phyloP scores from a whole-genome alignment of 305 asterid genomes.

The Fraxinus platypoda region DNA sequence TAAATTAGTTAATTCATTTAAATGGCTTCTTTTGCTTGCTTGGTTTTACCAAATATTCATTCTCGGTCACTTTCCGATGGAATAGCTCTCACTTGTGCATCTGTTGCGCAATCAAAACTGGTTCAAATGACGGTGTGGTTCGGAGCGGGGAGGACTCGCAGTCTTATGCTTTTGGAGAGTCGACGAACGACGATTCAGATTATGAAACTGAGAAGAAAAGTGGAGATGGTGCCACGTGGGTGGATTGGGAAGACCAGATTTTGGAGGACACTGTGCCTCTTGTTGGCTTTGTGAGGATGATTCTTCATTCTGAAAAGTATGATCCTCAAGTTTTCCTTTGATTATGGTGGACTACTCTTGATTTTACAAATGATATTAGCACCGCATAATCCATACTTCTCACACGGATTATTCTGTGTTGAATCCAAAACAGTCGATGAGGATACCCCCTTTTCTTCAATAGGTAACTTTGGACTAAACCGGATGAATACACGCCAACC shows the following conservation, averaged over 20 bases:
- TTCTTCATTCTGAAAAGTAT: constrained; percentile 88
- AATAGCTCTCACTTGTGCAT: constrained; percentile 23
- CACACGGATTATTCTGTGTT: constrained; percentile 26
- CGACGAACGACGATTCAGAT: constrained; percentile 26
- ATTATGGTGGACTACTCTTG: constrained; percentile 14
- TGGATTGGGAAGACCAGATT: constrained; percentile 97
- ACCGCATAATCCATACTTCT: constrained; percentile 29
- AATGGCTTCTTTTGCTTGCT: constrained; percentile 52
- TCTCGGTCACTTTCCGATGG: constrained; percentile 38
- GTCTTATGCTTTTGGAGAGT: constrained; percentile 28
- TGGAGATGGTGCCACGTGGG: constrained; percentile 57
- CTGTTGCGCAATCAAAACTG: constrained; percentile 36
- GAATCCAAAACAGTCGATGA: constrained; percentile 13
- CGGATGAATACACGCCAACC: not conserved
- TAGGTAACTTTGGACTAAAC: constrained; percentile 20
- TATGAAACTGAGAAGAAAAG: constrained; percentile 32
- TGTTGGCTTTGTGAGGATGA: constrained; percentile 84
- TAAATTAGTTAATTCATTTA: not conserved
- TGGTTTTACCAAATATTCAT: constrained; percentile 32
- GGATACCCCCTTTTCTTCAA: constrained; percentile 10
- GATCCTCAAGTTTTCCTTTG: constrained; percentile 10
- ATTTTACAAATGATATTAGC: constrained; percentile 32
- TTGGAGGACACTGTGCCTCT: constrained; percentile 97
- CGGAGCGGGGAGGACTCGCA: constrained; percentile 32
- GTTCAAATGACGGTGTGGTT: constrained; percentile 37